These are phyloP conservation scores for Hygrophoropsis aurantiaca DNA, from an alignment of 768 basidiomycete genomes.

Conservation along the genomic window DNA sequence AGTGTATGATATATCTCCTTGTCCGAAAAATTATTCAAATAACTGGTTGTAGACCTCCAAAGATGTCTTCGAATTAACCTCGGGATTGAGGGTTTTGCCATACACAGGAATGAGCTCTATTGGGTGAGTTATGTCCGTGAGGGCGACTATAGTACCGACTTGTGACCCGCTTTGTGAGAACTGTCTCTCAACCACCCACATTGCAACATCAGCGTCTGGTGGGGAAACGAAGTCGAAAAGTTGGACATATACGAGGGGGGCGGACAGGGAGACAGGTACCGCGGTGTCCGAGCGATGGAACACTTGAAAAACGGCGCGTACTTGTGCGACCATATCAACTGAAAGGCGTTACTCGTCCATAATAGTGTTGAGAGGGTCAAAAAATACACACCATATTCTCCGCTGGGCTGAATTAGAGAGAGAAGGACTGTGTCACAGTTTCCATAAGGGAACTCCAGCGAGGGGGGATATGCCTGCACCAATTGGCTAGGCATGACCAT, in stretches of 20 bases:
- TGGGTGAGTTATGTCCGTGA: neutral
- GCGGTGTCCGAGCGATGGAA: no score
- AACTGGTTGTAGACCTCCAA: neutral
- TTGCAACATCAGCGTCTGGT: neutral
- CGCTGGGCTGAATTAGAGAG: neutral
- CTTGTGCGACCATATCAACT: conserved; percentile 10
- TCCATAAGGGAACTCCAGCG: conserved; percentile 16
- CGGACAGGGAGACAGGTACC: neutral
- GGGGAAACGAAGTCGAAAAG: neutral
- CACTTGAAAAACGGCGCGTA: conserved; percentile 15
- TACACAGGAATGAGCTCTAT: conserved; percentile 2
- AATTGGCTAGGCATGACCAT: conserved; percentile 16
- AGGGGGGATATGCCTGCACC: conserved; percentile 19
- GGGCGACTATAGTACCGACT: neutral
- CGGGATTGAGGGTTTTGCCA: neutral
- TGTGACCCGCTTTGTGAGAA: neutral
- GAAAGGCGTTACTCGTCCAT: neutral
- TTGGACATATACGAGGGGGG: neutral
- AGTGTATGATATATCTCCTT: conserved; percentile 1
- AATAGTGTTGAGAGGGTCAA: neutral
- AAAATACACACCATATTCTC: conserved; percentile 1
- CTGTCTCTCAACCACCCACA: neutral
- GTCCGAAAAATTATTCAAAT: conserved; percentile 1
- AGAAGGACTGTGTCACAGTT: conserved; percentile 13
- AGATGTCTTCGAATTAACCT: neutral